Evolutionary conservation across 768 basidiomycete genomes (phyloP), one percentile per base, ranked within the genome.

Genomic region (Tylopilus cervinicoccineus): DNA sequence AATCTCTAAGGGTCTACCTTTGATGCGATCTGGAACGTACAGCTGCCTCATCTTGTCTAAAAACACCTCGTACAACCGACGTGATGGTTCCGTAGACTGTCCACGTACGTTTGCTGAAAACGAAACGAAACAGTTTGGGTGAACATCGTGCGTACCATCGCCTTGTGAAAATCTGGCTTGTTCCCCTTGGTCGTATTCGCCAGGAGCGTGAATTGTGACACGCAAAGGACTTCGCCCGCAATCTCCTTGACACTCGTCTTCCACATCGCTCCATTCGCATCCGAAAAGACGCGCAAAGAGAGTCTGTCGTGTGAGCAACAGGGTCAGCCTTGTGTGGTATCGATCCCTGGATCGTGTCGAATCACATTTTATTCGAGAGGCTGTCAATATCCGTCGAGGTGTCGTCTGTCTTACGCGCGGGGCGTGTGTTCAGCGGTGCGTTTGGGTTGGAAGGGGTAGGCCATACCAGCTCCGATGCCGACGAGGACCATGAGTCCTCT

Each of bases 191-290:
- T 74, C 16, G 91, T 92, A 50, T 86, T 86, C 20, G 93, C 88
- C 62, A 94, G 67, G 23, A 99, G 76, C 2, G 94, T 93, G 65
- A 96, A 95, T 58, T 98, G 95, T 1, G 93, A 93, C 14, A 94
- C 92, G 58, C 94, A 97, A 5, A 98, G 79, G 12, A 99, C 78
- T 43, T 95, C 93, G 37, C 93, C 94, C 20, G 80, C 79, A 20
- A 96, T 79, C 54, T 97, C 94, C 67, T 83, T 88, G 40, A 98
- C 86, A 61, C 73, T 90, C 19, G 76, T 70, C 68, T 89, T 94
- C 95, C 95, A 98, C 79, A 86, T 84, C 48, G 77, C 74, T 6
- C 74, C 76, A 60, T 73, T 75, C 14, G 58, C 60, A 60, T 86
- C 81, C 39, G 80, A 74, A 62, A 94, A 95, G 44, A 85, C 76